Base-by-base conservation (phyloP, 2,329 filamentous ascomycete species). In the Sarocladium brachiariae region DNA sequence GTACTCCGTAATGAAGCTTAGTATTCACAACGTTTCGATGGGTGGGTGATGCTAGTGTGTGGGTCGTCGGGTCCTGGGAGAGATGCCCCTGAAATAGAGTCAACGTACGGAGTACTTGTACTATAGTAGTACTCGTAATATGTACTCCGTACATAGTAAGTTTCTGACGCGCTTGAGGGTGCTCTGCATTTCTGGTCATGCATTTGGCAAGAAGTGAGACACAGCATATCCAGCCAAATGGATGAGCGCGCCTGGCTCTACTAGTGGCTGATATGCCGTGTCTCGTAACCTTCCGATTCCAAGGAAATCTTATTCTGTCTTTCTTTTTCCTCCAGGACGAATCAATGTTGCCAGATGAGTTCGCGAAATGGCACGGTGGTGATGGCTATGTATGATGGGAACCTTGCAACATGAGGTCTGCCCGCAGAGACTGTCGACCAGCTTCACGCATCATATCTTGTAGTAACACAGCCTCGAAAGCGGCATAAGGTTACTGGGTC, bases 11-110 rank as follows among this genome's bases (percentile, higher is more conserved):
- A 13, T 4, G 21, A 8, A 16, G 25, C 21, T 23, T 16, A n/a
- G 43, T 33, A 25, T 11, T 18, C 43, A 30, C 14, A 25, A 31
- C 13, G 24, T 9, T n/a, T 16, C 43, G 43, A 33, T 47, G 43
- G 21, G 27, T 33, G 24, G 43, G 27, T 23, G 43, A 47, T 47
- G 43, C 43, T 47, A 47, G 43, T 25, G 43, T 47, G 27, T 47
- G 43, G 43, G 43, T 23, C 23, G n/a, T 6, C n/a, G 3, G 4
- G 6, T 10, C 39, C n/a, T 30, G 24, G 30, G 7, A n/a, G 4
- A 11, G 25, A 47, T 33, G 43, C 43, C 43, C 43, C 43, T 47
- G 43, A 47, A 47, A 47, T 47, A 47, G 43, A 47, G 27, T 47
- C 43, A 47, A 27, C n/a, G n/a, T n/a, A n/a, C n/a, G n/a, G n/a